phyloP scores from a whole-genome alignment of 2,329 filamentous ascomycete species.

The Aspergillus sp. region DNA sequence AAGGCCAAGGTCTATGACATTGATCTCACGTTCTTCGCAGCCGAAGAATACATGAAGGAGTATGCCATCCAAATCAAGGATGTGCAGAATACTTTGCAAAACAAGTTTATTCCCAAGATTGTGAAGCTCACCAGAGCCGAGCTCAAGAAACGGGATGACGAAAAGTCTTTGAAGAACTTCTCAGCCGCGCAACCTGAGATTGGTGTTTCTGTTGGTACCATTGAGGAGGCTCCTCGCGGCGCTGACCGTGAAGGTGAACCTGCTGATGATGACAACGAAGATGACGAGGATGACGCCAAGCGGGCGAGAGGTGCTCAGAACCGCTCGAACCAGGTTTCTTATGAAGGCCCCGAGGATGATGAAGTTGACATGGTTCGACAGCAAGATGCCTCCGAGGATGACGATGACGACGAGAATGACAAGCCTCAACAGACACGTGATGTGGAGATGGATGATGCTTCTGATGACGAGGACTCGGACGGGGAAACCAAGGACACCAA shows the following conservation, averaged over 20 bases:
- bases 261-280: conserved; percentile 66
- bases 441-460: conserved; percentile 28
- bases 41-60: conserved; percentile 74
- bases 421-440: conserved; percentile 28
- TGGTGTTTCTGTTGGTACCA: conserved; percentile 55
- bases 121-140: conserved; percentile 68
- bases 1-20: conserved; percentile 84
- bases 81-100: conserved; percentile 74
- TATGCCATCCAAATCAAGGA: conserved; percentile 79
- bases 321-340: conserved; percentile 75
- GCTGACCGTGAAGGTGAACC: conserved; percentile 53
- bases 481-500: conserved; percentile 39
- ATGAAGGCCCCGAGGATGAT: conserved; percentile 88
- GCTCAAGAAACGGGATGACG: conserved; percentile 69
- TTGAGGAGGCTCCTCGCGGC: conserved; percentile 48
- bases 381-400: conserved; percentile 54
- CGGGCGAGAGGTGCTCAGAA: conserved; percentile 62
- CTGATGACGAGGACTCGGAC: conserved; percentile 39
- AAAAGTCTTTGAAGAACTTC: conserved; percentile 50
- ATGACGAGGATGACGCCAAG: conserved; percentile 68
- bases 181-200: conserved; percentile 74
- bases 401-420: conserved; percentile 45
- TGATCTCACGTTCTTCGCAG: conserved; percentile 75
- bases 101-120: conserved; percentile 69
- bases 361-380: conserved; percentile 73